phyloP scores from a whole-genome alignment of 345 rosid species.

The Hypericum perforatum region DNA sequence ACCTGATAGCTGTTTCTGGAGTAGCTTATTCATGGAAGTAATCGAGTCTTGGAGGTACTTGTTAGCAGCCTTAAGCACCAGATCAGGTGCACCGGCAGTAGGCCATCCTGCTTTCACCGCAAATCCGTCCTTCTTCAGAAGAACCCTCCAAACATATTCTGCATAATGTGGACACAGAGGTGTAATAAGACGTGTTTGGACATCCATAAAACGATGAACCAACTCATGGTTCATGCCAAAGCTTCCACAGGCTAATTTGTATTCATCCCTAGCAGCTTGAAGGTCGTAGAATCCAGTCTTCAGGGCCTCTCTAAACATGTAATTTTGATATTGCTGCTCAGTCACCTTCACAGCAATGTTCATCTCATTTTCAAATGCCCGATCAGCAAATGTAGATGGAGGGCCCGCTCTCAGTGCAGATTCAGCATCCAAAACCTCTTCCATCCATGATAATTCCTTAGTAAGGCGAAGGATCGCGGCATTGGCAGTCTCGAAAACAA shows the following conservation, averaged over 20 bases:
- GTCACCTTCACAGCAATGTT: conserved; percentile 67
- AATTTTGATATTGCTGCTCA: conserved; percentile 52
- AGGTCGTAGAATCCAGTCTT: conserved; percentile 87
- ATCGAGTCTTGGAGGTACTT: conserved; percentile 87
- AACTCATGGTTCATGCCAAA: conserved; percentile 67
- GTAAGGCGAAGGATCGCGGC: conserved; percentile 81
- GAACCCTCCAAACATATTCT: conserved; percentile 81
- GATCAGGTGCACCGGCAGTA: conserved; percentile 51
- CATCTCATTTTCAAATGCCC: conserved; percentile 80
- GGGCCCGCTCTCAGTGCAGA: conserved; percentile 61
- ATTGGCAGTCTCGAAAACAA: conserved; percentile 82
- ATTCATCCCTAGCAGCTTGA: conserved; percentile 90
- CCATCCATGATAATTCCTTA: conserved; percentile 88
- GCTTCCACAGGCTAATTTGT: conserved; percentile 70
- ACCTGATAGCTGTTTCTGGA: conserved; percentile 56
- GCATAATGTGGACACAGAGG: conserved; percentile 94
- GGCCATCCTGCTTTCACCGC: conserved; percentile 93
- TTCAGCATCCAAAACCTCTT: conserved; percentile 60
- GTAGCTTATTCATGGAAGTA: conserved; percentile 66
- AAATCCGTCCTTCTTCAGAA: conserved; percentile 69
- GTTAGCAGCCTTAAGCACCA: conserved; percentile 70
- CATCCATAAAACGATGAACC: conserved; percentile 70
- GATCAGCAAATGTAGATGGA: conserved; percentile 70
- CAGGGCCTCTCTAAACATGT: conserved; percentile 86
- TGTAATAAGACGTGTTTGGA: conserved; percentile 74